phyloP scores from a whole-genome alignment of 83 land plant genomes.

The Picea abies region DNA sequence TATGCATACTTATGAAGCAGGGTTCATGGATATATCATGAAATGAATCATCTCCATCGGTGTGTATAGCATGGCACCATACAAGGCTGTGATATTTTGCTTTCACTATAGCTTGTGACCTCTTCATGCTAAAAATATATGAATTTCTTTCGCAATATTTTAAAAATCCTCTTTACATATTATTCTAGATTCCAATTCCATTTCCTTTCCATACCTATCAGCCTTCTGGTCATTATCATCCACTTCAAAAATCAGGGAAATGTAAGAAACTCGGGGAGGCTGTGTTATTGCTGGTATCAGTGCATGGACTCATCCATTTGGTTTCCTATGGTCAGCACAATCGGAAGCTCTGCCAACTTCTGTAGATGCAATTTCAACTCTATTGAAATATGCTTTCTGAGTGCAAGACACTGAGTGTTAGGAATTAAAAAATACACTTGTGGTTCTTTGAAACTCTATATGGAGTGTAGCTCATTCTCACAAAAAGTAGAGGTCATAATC shows the following conservation, averaged over 20 bases:
- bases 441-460: not conserved
- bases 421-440: not conserved
- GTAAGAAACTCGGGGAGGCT: not conserved
- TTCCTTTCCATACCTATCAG: not conserved
- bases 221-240: too few relatives aligned
- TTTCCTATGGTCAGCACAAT: not conserved
- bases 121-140: not conserved
- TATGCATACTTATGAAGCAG: not conserved
- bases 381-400: not conserved
- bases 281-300: not conserved
- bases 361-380: not conserved
- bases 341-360: not conserved
- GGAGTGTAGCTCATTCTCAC: not conserved
- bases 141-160: not conserved
- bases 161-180: not conserved
- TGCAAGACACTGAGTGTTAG: not conserved
- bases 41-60: not conserved
- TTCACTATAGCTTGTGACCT: not conserved
- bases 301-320: not conserved
- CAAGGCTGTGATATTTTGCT: not conserved
- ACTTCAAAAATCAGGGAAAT: not conserved
- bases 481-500: too few relatives aligned
- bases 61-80: not conserved
- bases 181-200: not conserved
- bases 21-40: not conserved